phyloP scores from a whole-genome alignment of 768 basidiomycete genomes.

The Xerocomus brunneocitrinus region DNA sequence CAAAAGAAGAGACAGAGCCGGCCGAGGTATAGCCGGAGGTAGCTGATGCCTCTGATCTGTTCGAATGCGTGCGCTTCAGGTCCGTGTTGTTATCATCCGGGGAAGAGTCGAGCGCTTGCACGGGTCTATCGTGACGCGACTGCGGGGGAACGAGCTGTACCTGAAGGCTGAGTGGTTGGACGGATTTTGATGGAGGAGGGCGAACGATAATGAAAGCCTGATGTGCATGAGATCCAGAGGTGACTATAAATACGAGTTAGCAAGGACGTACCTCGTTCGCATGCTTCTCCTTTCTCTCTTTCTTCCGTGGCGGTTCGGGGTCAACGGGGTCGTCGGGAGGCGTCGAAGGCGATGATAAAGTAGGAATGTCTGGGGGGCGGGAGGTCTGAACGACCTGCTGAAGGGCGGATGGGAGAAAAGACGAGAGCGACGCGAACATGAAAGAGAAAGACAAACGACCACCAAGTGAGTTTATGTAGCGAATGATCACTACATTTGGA shows the following conservation, averaged over 20 bases:
- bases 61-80: constrained; percentile 33
- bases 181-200: constrained; percentile 80
- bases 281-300: constrained; percentile 40
- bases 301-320: constrained; percentile 39
- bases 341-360: constrained; percentile 3
- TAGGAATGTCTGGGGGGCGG: constrained; percentile 20
- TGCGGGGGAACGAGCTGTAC: constrained; percentile 79
- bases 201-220: constrained; percentile 91
- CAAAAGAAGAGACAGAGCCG: constrained; percentile 36
- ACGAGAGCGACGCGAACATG: constrained; percentile 53
- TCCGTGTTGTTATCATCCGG: constrained; percentile 28
- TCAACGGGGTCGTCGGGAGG: constrained; percentile 16
- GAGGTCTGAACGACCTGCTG: constrained; percentile 33
- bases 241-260: constrained; percentile 3
- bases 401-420: constrained; percentile 47
- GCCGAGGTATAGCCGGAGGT: constrained; percentile 50
- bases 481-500: background rate
- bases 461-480: constrained; percentile 14
- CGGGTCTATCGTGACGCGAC: constrained; percentile 38
- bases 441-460: background rate
- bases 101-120: constrained; percentile 44
- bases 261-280: constrained; percentile 43
- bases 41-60: constrained; percentile 47
- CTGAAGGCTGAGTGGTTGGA: constrained; percentile 86
- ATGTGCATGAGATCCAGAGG: constrained; percentile 3